Evolutionary conservation across 208 protist genomes (phyloP), one percentile per base, ranked within the genome.

Genomic region (Crithidia sp.): DNA sequence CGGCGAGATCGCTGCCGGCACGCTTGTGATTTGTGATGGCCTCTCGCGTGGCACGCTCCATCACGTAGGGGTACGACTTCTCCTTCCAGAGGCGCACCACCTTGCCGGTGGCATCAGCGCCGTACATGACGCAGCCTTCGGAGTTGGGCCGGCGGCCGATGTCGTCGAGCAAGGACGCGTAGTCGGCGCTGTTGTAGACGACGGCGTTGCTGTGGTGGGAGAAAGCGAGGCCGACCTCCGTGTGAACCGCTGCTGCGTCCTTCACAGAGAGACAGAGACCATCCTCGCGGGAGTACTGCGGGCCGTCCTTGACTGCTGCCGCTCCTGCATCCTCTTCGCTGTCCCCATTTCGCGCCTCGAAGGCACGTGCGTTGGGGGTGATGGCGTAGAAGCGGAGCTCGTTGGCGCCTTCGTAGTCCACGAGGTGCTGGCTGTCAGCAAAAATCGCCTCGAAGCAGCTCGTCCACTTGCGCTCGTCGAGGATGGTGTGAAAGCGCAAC

Each of bases 91-190:
- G 10, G 13, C 79, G 75, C 55, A 84, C 72, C 12, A 93, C 81
- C 41, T 13, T 72, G 7, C 83, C 83, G 19, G 13, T 14, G 9
- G n/a, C 55, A 53, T 78, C 67, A 12, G 57, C 57, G 56, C 88
- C 88, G 74, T 90, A 92, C 75, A 90, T 73, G n/a, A 92, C 88
- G 41, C 74, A 85, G 36, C 88, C 85, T 36, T 83, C 81, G 49
- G 77, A 79, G 71, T 89, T 83, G 9, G 63, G 16, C 28, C 81
- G 77, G 16, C 67, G 70, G 45, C 64, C 76, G n/a, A 90, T 80
- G 44, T 43, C 54, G 19, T 81, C 79, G 16, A 86, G 52, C 8
- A 86, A 65, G 7, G 54, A 59, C 40, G 50, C 69, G 65, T 81
- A 86, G 19, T 74, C 76, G 2, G 43, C 49, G 9, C 66, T 71